Evolutionary conservation across 1,284 basidiomycete genomes (phyloP).

Genomic region (Rhodotorula sp.): DNA sequence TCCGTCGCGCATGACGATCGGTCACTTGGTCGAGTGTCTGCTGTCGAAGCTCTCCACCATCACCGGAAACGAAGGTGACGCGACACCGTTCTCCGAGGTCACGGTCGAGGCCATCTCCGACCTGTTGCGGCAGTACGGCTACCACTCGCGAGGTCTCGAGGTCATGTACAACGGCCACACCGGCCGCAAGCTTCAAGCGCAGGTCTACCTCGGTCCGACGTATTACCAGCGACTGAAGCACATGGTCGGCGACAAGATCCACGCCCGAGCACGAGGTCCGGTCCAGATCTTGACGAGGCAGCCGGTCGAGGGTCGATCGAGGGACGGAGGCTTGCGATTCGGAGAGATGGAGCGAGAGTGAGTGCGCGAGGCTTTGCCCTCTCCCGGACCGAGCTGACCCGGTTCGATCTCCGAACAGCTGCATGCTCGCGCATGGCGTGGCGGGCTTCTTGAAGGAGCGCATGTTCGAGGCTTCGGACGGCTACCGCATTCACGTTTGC

Average conservation of each 20-base stretch:
- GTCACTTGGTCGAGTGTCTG: conserved; percentile 98
- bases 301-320: conserved; percentile 97
- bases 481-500: conserved; percentile 82
- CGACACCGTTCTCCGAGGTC: conserved; percentile 96
- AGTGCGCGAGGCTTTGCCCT: conserved; percentile 25
- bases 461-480: conserved; percentile 68
- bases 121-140: conserved; percentile 76
- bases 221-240: conserved; percentile 99
- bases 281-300: conserved; percentile 97
- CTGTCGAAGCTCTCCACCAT: conserved; percentile 94
- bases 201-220: conserved; percentile 96
- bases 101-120: conserved; percentile 93
- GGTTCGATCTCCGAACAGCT: conserved; percentile 64
- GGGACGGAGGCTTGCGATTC: conserved; percentile 98
- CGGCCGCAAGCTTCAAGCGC: conserved; percentile 92
- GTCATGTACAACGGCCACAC: conserved; percentile 98
- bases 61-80: conserved; percentile 94
- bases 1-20: conserved; percentile 99
- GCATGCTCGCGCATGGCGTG: conserved; percentile 99
- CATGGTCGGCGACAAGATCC: conserved; percentile 99
- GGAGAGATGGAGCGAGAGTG: conserved; percentile 88
- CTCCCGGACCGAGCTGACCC: background rate
- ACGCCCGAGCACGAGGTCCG: conserved; percentile 93
- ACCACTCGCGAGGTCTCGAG: conserved; percentile 91
- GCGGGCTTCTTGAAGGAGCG: conserved; percentile 96